Evolutionary conservation across 768 basidiomycete genomes (phyloP).

Genomic region (Dacryopinax spathularia): DNA sequence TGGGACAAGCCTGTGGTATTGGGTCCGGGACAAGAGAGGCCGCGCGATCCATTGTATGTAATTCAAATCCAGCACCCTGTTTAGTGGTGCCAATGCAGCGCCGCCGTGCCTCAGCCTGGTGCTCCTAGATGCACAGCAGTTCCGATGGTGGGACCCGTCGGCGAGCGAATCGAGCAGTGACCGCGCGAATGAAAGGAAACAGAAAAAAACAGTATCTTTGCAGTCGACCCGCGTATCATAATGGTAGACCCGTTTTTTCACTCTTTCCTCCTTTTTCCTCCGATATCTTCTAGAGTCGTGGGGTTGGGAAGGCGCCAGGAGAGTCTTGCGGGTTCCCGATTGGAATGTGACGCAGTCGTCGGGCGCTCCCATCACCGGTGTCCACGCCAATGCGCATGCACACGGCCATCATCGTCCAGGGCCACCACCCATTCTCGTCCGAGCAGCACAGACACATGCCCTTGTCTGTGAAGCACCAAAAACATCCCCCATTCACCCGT

Average conservation of each 20-base stretch:
- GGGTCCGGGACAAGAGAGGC: neutral
- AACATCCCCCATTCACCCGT: neutral
- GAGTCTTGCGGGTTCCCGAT: neutral
- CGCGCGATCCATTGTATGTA: conserved; percentile 1
- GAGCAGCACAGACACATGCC: neutral
- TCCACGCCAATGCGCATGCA: neutral
- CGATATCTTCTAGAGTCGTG: neutral
- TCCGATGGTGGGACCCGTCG: conserved; percentile 3
- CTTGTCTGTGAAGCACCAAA: no score
- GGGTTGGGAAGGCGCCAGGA: neutral
- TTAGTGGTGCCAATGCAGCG: neutral
- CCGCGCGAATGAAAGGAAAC: neutral
- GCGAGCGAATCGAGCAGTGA: conserved; percentile 1
- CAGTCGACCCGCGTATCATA: neutral
- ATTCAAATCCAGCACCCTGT: conserved; percentile 2
- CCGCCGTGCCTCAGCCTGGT: neutral
- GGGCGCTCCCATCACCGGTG: neutral
- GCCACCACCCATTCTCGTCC: neutral
- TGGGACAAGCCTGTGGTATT: neutral
- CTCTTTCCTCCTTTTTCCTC: neutral
- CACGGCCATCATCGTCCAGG: conserved; percentile 1
- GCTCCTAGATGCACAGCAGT: neutral
- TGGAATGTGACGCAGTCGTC: conserved; percentile 5
- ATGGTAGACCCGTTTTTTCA: conserved; percentile 1
- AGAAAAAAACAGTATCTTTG: neutral